These are phyloP conservation scores for Lasiodiplodia hormozganensis DNA, from an alignment of 2,329 filamentous ascomycete species.

Conservation along the genomic window DNA sequence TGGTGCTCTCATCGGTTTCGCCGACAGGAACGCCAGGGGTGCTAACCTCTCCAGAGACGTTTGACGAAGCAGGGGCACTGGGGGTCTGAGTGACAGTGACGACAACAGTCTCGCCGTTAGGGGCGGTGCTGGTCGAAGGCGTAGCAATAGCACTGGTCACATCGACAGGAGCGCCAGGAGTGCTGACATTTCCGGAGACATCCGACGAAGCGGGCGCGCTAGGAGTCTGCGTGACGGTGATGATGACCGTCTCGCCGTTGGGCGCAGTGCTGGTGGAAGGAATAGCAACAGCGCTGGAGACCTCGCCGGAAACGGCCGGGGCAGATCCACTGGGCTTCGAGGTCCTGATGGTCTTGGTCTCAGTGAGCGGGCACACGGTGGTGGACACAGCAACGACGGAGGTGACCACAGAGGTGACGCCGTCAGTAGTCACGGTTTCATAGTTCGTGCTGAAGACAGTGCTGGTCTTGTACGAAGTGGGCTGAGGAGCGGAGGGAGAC, in stretches of 20 bases:
- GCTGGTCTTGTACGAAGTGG: constrained; percentile 10
- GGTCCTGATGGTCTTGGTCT: constrained; percentile 35
- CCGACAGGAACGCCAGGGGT: not conserved
- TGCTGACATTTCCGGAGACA: not conserved
- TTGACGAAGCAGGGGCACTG: not conserved
- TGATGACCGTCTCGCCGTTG: constrained; percentile 8
- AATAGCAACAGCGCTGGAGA: not conserved
- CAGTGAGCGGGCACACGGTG: constrained; percentile 42
- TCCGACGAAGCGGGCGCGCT: not conserved
- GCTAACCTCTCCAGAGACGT: not conserved
- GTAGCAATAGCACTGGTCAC: not conserved
- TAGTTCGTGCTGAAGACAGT: constrained; percentile 12
- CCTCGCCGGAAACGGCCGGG: constrained; percentile 9
- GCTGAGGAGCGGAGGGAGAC: not conserved
- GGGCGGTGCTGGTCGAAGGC: constrained; percentile 2
- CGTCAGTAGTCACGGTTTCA: not conserved
- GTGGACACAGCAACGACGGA: constrained; percentile 15
- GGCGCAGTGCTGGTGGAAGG: constrained; percentile 7
- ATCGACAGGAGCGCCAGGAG: constrained; percentile 1
- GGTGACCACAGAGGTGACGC: constrained; percentile 26
- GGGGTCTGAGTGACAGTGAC: constrained; percentile 4
- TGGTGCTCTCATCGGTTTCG: not conserved
- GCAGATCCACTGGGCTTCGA: not conserved
- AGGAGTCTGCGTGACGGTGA: constrained; percentile 1
- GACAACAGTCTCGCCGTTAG: constrained; percentile 11